Conservation (phyloP, 225 moss, liverwort and hornwort genomes). For the Ulota crispa region DNA sequence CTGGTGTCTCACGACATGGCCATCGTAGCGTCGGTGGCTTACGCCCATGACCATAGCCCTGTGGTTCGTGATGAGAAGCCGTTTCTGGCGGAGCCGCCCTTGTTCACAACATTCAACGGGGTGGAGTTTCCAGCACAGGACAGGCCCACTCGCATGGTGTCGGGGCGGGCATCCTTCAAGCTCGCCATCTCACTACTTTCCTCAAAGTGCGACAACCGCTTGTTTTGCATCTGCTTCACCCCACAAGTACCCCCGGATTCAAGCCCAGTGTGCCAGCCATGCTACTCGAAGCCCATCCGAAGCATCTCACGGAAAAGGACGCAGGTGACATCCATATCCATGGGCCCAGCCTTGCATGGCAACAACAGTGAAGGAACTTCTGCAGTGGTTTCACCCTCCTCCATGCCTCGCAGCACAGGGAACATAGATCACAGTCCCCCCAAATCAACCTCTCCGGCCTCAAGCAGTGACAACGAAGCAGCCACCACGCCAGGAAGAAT, state of each 20-base stretch:
- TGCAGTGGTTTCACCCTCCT: conserved; percentile 43
- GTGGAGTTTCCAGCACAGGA: conserved; percentile 98
- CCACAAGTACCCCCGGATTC: conserved; percentile 69
- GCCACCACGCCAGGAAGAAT: conserved; percentile 50
- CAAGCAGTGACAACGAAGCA: conserved; percentile 73
- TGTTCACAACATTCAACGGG: conserved; percentile 97
- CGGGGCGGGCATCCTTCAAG: conserved; percentile 96
- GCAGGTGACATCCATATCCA: conserved; percentile 56
- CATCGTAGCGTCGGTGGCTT: conserved; percentile 95
- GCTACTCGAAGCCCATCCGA: conserved; percentile 95
- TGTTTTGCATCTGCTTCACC: conserved; percentile 95
- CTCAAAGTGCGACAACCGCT: conserved; percentile 94
- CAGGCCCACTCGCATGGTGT: conserved; percentile 95
- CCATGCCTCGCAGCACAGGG: conserved; percentile 37
- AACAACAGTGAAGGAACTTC: conserved; percentile 62
- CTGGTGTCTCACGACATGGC: conserved; percentile 80
- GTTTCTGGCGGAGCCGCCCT: conserved; percentile 91
- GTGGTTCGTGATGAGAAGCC: conserved; percentile 95
- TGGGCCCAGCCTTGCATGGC: conserved; percentile 52
- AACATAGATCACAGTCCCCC: conserved; percentile 48
- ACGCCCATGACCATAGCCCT: conserved; percentile 90
- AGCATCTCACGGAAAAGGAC: conserved; percentile 98
- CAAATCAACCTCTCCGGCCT: conserved; percentile 68
- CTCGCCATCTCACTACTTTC: conserved; percentile 94
- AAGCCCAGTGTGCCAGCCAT: conserved; percentile 67